phyloP scores from a whole-genome alignment of 2,329 filamentous ascomycete species.

The Pseudohalonectria lignicola region DNA sequence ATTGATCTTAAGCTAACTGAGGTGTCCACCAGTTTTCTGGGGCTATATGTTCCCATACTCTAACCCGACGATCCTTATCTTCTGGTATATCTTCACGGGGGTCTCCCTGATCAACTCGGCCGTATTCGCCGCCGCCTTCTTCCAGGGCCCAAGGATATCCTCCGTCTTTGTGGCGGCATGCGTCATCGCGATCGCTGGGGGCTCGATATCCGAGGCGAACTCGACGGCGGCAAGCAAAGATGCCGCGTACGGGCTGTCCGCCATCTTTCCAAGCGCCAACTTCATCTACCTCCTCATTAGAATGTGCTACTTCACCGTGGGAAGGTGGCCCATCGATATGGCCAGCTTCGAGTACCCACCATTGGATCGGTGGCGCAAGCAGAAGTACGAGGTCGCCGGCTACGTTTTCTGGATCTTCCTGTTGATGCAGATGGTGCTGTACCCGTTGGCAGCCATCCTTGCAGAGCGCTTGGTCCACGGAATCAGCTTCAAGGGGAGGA shows the following conservation, averaged over 20 bases:
- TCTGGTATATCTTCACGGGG: no score
- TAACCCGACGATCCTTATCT: conserved; percentile 51
- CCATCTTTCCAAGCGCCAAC: conserved; percentile 56
- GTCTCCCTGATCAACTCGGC: conserved; percentile 70
- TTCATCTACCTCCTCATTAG: conserved; percentile 75
- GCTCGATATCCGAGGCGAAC: conserved; percentile 67
- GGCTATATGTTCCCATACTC: conserved; percentile 55
- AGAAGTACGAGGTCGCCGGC: not conserved
- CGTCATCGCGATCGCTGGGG: conserved; percentile 67
- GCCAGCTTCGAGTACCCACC: conserved; percentile 62
- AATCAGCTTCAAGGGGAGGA: conserved; percentile 54
- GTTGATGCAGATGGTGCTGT: conserved; percentile 65
- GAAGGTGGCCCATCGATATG: conserved; percentile 48
- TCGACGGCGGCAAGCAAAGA: conserved; percentile 53
- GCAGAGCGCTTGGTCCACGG: conserved; percentile 69
- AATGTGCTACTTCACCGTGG: conserved; percentile 67
- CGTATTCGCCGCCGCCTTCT: conserved; percentile 71
- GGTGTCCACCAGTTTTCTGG: conserved; percentile 49
- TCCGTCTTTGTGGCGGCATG: conserved; percentile 68
- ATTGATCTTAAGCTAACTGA: no score
- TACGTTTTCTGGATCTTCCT: conserved; percentile 61
- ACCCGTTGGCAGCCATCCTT: conserved; percentile 63
- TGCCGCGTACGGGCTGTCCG: conserved; percentile 65
- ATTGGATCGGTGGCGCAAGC: conserved; percentile 13
- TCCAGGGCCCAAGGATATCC: conserved; percentile 77